Percentiles rank a stretch among this genome's conserved stretches.
Evolutionary conservation across 1,139 yeast genomes (phyloP).

Genomic region (Hyphopichia fennica): DNA sequence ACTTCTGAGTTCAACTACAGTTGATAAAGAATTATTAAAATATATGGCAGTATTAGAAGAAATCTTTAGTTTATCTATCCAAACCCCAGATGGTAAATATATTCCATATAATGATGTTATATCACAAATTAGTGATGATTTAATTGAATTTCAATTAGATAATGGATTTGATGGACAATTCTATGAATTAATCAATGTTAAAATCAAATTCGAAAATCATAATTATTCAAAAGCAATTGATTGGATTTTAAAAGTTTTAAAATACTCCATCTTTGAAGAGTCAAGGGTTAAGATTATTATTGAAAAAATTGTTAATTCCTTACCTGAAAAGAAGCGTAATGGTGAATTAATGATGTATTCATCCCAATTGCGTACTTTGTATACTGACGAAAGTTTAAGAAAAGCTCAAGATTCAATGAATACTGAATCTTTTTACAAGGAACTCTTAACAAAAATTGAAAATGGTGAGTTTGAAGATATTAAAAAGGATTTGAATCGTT

Average conservation of each 20-base stretch:
- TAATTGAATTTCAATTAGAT: conserved; percentile 57
- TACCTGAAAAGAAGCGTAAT: conserved; percentile 79
- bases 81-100: conserved; percentile 57
- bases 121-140: conserved; percentile 68
- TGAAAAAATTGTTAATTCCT: conserved; percentile 71
- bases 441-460: conserved; percentile 50
- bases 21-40: conserved; percentile 60
- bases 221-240: conserved; percentile 69
- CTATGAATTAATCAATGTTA: conserved; percentile 63
- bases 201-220: conserved; percentile 58
- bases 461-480: conserved; percentile 51
- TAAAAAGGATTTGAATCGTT: conserved; percentile 51
- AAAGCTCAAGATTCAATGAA: conserved; percentile 66
- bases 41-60: conserved; percentile 68
- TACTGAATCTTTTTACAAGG: conserved; percentile 59
- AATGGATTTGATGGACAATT: conserved; percentile 62
- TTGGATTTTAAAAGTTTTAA: conserved; percentile 72
- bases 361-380: conserved; percentile 52
- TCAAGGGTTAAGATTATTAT: conserved; percentile 67
- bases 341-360: conserved; percentile 75
- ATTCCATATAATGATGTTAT: conserved; percentile 76
- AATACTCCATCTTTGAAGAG: conserved; percentile 68
- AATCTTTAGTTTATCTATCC: conserved; percentile 68
- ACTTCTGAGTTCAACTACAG: conserved; percentile 60
- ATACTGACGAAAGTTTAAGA: conserved; percentile 59